Conservation (phyloP, 2,329 filamentous ascomycete species). For the Cercospora brassicicola region DNA sequence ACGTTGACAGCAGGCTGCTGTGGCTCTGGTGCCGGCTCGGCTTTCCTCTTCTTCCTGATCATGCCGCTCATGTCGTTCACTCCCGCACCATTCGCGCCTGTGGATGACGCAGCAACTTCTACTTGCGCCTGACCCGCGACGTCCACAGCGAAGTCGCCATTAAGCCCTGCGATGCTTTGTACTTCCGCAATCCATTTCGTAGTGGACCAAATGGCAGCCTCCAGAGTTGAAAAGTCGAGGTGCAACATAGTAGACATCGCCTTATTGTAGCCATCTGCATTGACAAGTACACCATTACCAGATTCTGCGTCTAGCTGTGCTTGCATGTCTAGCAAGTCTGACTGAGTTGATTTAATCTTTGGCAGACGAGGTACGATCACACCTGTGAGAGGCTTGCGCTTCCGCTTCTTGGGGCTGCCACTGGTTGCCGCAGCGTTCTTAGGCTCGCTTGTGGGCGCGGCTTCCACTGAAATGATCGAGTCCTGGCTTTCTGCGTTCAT, state of each 20-base stretch:
- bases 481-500: slow-evolving; percentile 26
- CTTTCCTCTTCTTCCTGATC: slow-evolving; percentile 54
- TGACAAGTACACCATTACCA: slow-evolving; percentile 28
- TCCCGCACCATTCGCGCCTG: slow-evolving; percentile 5
- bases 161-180: slow-evolving; percentile 33
- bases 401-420: slow-evolving; percentile 37
- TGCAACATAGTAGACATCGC: slow-evolving; percentile 62
- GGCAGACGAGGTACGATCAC: slow-evolving; percentile 65
- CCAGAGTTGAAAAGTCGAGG: slow-evolving; percentile 69
- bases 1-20: slow-evolving; percentile 48
- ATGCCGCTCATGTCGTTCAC: slow-evolving; percentile 42
- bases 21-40: slow-evolving; percentile 15
- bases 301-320: slow-evolving; percentile 14
- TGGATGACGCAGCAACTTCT: slow-evolving; percentile 2
- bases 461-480: slow-evolving; percentile 8
- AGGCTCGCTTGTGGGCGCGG: slow-evolving; percentile 11
- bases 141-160: slow-evolving; percentile 26
- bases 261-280: slow-evolving; percentile 47
- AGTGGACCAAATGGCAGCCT: slow-evolving; percentile 65
- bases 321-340: slow-evolving; percentile 25
- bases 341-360: slow-evolving; percentile 35
- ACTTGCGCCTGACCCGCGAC: slow-evolving; percentile 24
- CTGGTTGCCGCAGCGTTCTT: neutral
- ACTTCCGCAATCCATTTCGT: slow-evolving; percentile 70
- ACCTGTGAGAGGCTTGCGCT: slow-evolving; percentile 55